Evolutionary conservation across 768 basidiomycete genomes (phyloP).

Genomic region (Boletus barrowsii): DNA sequence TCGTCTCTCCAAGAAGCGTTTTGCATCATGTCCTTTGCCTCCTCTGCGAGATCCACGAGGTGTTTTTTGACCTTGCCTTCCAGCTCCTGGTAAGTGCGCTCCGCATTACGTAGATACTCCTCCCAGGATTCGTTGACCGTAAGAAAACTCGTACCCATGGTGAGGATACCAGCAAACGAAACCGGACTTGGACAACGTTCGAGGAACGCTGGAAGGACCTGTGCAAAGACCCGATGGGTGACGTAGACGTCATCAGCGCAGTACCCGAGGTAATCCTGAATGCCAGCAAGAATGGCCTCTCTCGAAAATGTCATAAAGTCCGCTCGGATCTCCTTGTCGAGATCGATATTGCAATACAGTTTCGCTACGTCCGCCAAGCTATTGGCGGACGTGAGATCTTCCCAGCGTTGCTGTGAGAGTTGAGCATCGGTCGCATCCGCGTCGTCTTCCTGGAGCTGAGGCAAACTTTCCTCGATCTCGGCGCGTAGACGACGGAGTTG

Average conservation of each 20-base stretch:
- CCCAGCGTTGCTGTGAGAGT: constrained; percentile 67
- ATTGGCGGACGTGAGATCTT: constrained; percentile 89
- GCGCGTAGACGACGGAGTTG: constrained; percentile 38
- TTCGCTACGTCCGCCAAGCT: constrained; percentile 90
- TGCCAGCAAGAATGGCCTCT: constrained; percentile 58
- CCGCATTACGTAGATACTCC: constrained; percentile 73
- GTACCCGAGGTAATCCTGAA: constrained; percentile 77
- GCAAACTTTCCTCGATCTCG: constrained; percentile 41
- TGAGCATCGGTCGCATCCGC: constrained; percentile 42
- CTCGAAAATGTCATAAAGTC: constrained; percentile 72
- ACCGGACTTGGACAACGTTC: constrained; percentile 86
- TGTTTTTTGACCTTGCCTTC: constrained; percentile 57
- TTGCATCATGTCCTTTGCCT: constrained; percentile 48
- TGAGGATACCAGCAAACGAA: constrained; percentile 84
- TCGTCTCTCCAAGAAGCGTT: constrained; percentile 62
- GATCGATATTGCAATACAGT: constrained; percentile 76
- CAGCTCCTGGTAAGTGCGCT: constrained; percentile 68
- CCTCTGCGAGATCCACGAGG: constrained; percentile 66
- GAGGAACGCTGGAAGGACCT: constrained; percentile 79
- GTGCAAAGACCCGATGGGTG: constrained; percentile 77
- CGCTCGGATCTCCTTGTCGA: constrained; percentile 76
- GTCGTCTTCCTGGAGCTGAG: constrained; percentile 34
- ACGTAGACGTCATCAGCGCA: constrained; percentile 82
- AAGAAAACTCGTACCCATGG: constrained; percentile 90
- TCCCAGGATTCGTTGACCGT: constrained; percentile 92